These are phyloP conservation scores for Podila horticola DNA, from an alignment of 192 early-diverging fungal species.

Conservation along the genomic window DNA sequence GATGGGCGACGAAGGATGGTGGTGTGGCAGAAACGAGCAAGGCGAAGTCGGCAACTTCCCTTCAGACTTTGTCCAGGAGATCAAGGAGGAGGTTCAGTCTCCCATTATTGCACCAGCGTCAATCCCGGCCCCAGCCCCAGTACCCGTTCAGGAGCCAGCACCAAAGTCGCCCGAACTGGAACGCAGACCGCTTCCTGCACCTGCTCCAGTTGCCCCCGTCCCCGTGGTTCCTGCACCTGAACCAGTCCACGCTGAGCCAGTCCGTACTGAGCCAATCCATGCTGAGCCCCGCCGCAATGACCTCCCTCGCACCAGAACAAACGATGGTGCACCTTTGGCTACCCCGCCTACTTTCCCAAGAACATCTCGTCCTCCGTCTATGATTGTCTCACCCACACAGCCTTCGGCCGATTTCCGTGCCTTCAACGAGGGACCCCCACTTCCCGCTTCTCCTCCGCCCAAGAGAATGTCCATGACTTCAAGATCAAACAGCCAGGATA, in stretches of 20 bases:
- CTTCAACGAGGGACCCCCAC: slow-evolving; percentile 26
- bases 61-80: slow-evolving; percentile 63
- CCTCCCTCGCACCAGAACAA: slow-evolving; percentile 11
- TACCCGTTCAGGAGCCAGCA: slow-evolving; percentile 22
- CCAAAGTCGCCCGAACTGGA: slow-evolving; percentile 24
- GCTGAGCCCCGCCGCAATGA: slow-evolving; percentile 10
- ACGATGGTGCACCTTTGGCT: slow-evolving; percentile 18
- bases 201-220: slow-evolving; percentile 18
- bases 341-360: slow-evolving; percentile 35
- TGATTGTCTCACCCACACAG: slow-evolving; percentile 29
- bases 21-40: slow-evolving; percentile 62
- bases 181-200: slow-evolving; percentile 24
- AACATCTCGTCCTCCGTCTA: slow-evolving; percentile 39
- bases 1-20: slow-evolving; percentile 63
- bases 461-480: slow-evolving; percentile 31
- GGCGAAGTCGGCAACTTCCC: slow-evolving; percentile 66
- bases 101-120: slow-evolving; percentile 10
- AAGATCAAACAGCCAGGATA: slow-evolving; percentile 27
- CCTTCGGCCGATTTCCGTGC: slow-evolving; percentile 10
- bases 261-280: slow-evolving; percentile 4
- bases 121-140: not conserved
- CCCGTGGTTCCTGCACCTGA: not conserved
- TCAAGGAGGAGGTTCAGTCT: slow-evolving; percentile 40
- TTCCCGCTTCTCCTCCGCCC: slow-evolving; percentile 31
- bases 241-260: slow-evolving; percentile 13